Percentiles rank a stretch among this genome's conserved stretches.
These are phyloP conservation scores for Rhizophagus sp. DNA, from an alignment of 192 early-diverging fungal genomes.

Conservation along the genomic window DNA sequence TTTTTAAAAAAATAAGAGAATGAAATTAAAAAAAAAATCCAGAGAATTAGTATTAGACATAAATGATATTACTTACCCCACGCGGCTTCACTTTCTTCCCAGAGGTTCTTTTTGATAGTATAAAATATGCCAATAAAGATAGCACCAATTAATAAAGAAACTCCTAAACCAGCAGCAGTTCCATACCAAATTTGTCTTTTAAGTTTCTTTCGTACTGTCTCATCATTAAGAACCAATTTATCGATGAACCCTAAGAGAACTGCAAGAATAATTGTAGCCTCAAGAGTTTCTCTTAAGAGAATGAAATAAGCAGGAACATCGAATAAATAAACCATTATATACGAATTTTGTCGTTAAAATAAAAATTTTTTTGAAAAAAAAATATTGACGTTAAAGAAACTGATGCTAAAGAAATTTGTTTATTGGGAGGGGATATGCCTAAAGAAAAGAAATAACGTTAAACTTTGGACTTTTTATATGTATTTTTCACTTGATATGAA, in stretches of 20 bases:
- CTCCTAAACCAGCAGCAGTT: slow-evolving; percentile 58
- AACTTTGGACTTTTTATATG: too few species aligned
- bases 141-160: slow-evolving; percentile 70
- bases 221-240: slow-evolving; percentile 57
- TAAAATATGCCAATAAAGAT: slow-evolving; percentile 81
- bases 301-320: slow-evolving; percentile 75
- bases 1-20: slow-evolving; percentile 6
- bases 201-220: slow-evolving; percentile 54
- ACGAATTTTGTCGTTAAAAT: background rate
- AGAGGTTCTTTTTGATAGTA: slow-evolving; percentile 41
- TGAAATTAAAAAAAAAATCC: background rate
- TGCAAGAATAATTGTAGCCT: slow-evolving; percentile 83
- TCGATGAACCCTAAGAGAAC: slow-evolving; percentile 77
- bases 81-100: slow-evolving; percentile 23
- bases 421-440: too few species aligned
- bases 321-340: slow-evolving; percentile 60
- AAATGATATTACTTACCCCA: slow-evolving; percentile 15
- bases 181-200: slow-evolving; percentile 78
- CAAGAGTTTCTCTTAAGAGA: slow-evolving; percentile 78
- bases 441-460: too few species aligned
- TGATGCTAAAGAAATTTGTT: too few species aligned
- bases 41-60: background rate
- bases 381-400: too few species aligned
- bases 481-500: too few species aligned
- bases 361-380: too few species aligned